phyloP scores from a whole-genome alignment of 2,329 filamentous ascomycete species.

The Bipolaris sorokiniana region DNA sequence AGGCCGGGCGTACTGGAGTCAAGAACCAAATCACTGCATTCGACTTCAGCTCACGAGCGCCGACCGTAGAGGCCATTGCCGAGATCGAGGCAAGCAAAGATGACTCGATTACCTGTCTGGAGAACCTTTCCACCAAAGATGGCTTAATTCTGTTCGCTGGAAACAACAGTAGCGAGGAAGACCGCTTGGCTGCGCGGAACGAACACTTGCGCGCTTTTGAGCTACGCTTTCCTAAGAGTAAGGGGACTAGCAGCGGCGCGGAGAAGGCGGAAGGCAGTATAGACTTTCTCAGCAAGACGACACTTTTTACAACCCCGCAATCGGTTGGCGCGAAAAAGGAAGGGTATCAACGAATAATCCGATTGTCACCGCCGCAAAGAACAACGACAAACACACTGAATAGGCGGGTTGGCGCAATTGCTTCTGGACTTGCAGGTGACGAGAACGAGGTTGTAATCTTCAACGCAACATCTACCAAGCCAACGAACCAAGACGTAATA shows the following conservation, averaged over 20 bases:
- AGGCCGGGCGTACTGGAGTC: slow-evolving; percentile 61
- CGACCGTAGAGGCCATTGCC: slow-evolving; percentile 64
- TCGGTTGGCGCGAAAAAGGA: slow-evolving; percentile 56
- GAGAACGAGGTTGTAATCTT: slow-evolving; percentile 82
- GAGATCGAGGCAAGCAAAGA: slow-evolving; percentile 85
- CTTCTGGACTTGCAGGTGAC: slow-evolving; percentile 74
- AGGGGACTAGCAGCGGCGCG: slow-evolving; percentile 40
- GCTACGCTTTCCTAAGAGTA: slow-evolving; percentile 62
- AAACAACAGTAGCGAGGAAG: slow-evolving; percentile 78
- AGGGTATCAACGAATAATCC: slow-evolving; percentile 65
- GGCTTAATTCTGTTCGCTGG: slow-evolving; percentile 63
- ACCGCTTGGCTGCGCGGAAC: slow-evolving; percentile 78
- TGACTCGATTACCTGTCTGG: slow-evolving; percentile 86
- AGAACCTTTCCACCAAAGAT: slow-evolving; percentile 67
- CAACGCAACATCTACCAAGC: slow-evolving; percentile 64
- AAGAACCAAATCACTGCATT: slow-evolving; percentile 80
- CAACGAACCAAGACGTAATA: slow-evolving; percentile 57
- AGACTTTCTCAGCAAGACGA: slow-evolving; percentile 57
- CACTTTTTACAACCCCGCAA: slow-evolving; percentile 56
- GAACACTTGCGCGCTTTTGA: slow-evolving; percentile 81
- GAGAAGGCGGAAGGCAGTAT: slow-evolving; percentile 47
- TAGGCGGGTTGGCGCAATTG: slow-evolving; percentile 74
- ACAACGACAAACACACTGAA: slow-evolving; percentile 53
- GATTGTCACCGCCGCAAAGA: slow-evolving; percentile 62
- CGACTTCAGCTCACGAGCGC: slow-evolving; percentile 70